Evolutionary conservation across 495 filamentous ascomycete species (phyloP).

Genomic region (Immersiella caudata): DNA sequence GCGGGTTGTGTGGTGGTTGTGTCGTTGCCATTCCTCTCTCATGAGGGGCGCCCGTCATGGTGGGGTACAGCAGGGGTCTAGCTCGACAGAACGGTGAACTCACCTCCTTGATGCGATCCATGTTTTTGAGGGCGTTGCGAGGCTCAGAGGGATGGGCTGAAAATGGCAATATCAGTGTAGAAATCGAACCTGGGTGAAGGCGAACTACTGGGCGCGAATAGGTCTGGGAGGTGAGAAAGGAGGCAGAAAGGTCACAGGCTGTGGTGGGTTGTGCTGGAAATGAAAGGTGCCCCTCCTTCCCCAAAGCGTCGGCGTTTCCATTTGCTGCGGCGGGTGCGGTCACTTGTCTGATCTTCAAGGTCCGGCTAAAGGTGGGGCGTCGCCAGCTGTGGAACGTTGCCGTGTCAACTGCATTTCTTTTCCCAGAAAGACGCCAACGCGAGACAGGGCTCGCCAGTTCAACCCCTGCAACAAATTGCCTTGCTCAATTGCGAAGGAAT

Average conservation of each 20-base stretch:
- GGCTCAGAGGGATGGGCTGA: constrained; percentile 6
- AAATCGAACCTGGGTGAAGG: constrained; percentile 18
- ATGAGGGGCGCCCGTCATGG: constrained; percentile 36
- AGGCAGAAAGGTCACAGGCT: constrained; percentile 24
- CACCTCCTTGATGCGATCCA: constrained; percentile 84
- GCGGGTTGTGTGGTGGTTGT: constrained; percentile 5
- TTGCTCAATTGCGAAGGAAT: constrained; percentile 8
- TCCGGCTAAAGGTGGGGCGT: constrained; percentile 34
- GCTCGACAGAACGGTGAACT: constrained; percentile 44
- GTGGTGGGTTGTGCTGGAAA: constrained; percentile 33
- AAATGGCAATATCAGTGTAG: background rate
- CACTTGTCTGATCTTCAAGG: constrained; percentile 37
- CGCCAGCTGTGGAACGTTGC: constrained; percentile 27
- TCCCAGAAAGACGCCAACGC: constrained; percentile 12
- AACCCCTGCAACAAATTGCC: constrained; percentile 4
- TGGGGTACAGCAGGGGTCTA: constrained; percentile 46
- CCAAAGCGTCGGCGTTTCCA: constrained; percentile 31
- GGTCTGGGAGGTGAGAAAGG: constrained; percentile 24
- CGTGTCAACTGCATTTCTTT: constrained; percentile 29
- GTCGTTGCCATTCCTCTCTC: background rate
- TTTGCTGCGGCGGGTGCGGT: constrained; percentile 34
- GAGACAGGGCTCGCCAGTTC: background rate
- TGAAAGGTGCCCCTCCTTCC: constrained; percentile 39
- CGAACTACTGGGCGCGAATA: constrained; percentile 18
- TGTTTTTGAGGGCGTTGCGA: constrained; percentile 37